Conservation (phyloP, 441 rosid species). For the Eruca vesicaria region DNA sequence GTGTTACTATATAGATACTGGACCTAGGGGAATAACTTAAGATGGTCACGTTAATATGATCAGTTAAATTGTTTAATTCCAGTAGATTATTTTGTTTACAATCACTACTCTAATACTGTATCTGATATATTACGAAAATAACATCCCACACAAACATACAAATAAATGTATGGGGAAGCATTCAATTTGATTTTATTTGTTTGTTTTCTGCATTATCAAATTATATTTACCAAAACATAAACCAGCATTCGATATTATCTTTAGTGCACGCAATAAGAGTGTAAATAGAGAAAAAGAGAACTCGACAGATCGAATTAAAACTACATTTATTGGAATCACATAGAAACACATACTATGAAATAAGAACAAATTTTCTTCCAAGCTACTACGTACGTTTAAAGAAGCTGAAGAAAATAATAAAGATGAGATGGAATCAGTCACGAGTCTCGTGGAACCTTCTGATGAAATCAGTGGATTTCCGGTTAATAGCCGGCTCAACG, state of each 20-base stretch:
- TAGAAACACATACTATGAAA: background rate
- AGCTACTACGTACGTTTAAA: background rate
- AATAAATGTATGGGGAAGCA: background rate
- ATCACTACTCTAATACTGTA: background rate
- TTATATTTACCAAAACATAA: background rate
- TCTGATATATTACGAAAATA: background rate
- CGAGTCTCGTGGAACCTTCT: slow-evolving; percentile 36
- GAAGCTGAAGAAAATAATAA: background rate
- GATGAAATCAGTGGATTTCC: slow-evolving; percentile 38
- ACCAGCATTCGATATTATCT: background rate
- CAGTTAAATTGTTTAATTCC: background rate
- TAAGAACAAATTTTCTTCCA: background rate
- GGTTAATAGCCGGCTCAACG: slow-evolving; percentile 40
- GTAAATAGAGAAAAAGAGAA: background rate
- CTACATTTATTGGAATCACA: background rate
- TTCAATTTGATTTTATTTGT: background rate
- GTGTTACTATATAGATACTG: background rate
- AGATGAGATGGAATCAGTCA: slow-evolving; percentile 14
- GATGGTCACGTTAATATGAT: background rate
- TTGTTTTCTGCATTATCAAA: background rate
- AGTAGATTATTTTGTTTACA: background rate
- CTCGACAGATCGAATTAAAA: background rate
- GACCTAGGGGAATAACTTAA: background rate
- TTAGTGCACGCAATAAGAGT: background rate
- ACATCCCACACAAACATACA: background rate